Conservation (phyloP, 129 eudicot genomes). For the Flaveria robusta region DNA sequence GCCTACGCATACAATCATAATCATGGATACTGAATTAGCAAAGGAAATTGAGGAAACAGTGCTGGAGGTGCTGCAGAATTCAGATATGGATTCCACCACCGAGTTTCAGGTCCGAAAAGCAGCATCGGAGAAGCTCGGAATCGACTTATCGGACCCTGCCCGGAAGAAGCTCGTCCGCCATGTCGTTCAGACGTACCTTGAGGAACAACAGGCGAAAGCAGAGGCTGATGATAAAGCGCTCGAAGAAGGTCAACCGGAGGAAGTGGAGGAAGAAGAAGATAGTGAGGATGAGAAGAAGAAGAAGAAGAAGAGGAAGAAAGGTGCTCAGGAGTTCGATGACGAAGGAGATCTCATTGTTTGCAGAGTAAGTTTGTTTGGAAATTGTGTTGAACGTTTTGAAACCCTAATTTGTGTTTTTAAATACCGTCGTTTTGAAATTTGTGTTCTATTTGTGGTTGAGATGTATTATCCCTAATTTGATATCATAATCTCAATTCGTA, state of each 20-base stretch:
- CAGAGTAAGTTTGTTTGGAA: slow-evolving; percentile 48
- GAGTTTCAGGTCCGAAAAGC: slow-evolving; percentile 68
- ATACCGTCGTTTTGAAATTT: not conserved
- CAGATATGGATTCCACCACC: slow-evolving; percentile 75
- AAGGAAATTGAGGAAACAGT: slow-evolving; percentile 65
- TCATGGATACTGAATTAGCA: slow-evolving; percentile 55
- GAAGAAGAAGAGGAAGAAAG: slow-evolving; percentile 31
- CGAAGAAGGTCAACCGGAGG: slow-evolving; percentile 25
- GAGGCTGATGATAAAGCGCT: slow-evolving; percentile 27
- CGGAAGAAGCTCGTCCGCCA: slow-evolving; percentile 67
- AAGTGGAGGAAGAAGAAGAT: slow-evolving; percentile 37
- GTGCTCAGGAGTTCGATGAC: slow-evolving; percentile 73
- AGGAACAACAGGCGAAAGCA: slow-evolving; percentile 43
- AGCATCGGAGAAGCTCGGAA: slow-evolving; percentile 65
- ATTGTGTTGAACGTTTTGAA: slow-evolving; percentile 1
- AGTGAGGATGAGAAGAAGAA: slow-evolving; percentile 39
- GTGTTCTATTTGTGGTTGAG: slow-evolving; percentile 1
- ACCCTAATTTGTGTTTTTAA: slow-evolving; percentile 12
- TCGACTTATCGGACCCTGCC: slow-evolving; percentile 65
- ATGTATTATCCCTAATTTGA: slow-evolving; percentile 7
- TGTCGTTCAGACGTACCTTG: slow-evolving; percentile 69
- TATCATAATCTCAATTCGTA: slow-evolving; percentile 4
- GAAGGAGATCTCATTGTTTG: slow-evolving; percentile 90
- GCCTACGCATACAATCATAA: too few relatives aligned
- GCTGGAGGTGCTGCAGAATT: slow-evolving; percentile 51